Conservation (phyloP, 306 rosid genomes). For the Vigna nakashimae region DNA sequence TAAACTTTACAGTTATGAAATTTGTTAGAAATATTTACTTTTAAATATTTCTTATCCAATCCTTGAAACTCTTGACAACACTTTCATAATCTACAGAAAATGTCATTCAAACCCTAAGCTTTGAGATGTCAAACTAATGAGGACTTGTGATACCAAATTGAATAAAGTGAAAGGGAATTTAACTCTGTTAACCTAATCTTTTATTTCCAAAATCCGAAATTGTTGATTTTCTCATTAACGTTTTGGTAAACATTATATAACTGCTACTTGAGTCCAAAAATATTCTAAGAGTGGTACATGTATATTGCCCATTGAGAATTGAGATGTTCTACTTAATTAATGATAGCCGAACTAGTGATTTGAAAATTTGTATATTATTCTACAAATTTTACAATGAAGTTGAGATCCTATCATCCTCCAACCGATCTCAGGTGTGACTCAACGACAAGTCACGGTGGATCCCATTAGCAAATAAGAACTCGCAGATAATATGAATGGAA, state of each 20-base stretch:
- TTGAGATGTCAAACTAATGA: neutral
- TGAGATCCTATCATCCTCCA: conserved; percentile 40
- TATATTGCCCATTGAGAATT: conserved; percentile 45
- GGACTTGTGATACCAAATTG: neutral
- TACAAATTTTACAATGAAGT: conserved; percentile 46
- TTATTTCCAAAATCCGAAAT: neutral
- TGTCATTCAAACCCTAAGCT: neutral
- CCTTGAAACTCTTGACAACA: neutral
- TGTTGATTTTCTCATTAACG: neutral
- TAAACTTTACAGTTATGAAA: neutral
- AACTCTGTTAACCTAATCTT: neutral
- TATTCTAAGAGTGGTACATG: conserved; percentile 35
- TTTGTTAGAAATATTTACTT: neutral
- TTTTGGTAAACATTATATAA: neutral
- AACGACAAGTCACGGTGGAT: conserved; percentile 38
- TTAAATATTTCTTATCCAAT: neutral
- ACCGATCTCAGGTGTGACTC: conserved; percentile 41
- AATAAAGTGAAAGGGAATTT: neutral
- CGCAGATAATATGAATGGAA: conserved; percentile 44
- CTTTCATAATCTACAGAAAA: neutral
- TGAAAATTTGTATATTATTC: conserved; percentile 42
- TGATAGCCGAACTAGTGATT: conserved; percentile 32
- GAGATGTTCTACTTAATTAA: conserved; percentile 36
- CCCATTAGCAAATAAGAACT: conserved; percentile 46
- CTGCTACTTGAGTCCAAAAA: conserved; percentile 31